A percentile compares a stretch with the other conserved stretches of the same genome.
Evolutionary conservation across 2,329 filamentous ascomycete genomes (phyloP).

Genomic region (Penicillium sp.): DNA sequence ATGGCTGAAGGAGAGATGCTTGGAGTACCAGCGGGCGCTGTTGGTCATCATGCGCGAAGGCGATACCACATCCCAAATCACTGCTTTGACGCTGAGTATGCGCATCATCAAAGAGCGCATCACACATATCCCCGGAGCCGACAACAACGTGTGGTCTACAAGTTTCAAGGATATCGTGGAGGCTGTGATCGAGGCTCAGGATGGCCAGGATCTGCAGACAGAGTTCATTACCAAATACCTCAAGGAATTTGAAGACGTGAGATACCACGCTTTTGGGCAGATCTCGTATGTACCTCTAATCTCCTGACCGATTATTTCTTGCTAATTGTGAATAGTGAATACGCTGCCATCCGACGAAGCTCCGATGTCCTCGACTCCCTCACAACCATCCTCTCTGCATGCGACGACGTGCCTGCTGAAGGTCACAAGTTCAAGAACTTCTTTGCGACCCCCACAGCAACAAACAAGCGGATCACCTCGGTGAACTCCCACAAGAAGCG

Average conservation of each 20-base stretch:
- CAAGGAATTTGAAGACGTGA: constrained; percentile 77
- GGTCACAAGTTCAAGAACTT: constrained; percentile 39
- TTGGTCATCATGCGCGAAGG: constrained; percentile 60
- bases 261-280: constrained; percentile 76
- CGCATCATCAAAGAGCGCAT: constrained; percentile 78
- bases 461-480: constrained; percentile 68
- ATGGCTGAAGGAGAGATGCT: constrained; percentile 76
- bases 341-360: constrained; percentile 29
- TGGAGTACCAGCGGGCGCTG: constrained; percentile 68
- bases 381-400: constrained; percentile 42
- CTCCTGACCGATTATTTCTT: neutral
- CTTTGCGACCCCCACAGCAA: constrained; percentile 55
- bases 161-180: constrained; percentile 67
- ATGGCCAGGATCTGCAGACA: constrained; percentile 60
- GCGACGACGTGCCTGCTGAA: constrained; percentile 66
- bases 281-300: constrained; percentile 60
- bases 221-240: constrained; percentile 78
- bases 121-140: constrained; percentile 59
- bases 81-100: constrained; percentile 78
- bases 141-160: constrained; percentile 69
- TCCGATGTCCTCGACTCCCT: constrained; percentile 35
- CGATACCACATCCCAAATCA: constrained; percentile 62
- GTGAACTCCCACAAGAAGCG: constrained; percentile 71
- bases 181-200: constrained; percentile 59
- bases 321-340: constrained; percentile 32